Evolutionary conservation across 805 yeast species (phyloP), one percentile per base, ranked within the genome.

Genomic region (Teunomyces pallodes): DNA sequence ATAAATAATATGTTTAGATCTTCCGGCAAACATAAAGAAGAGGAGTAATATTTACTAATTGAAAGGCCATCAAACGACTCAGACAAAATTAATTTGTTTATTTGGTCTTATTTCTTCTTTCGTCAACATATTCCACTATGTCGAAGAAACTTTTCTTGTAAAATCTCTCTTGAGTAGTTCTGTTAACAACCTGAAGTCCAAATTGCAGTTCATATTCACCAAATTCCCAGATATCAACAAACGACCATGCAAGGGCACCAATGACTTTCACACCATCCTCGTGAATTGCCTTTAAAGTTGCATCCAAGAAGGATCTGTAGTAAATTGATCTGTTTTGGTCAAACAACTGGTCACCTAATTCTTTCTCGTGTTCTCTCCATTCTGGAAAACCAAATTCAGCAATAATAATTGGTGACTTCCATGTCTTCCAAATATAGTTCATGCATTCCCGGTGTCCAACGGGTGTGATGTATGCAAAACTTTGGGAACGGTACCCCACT

Each of bases 331-430:
- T 54, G 16, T 48, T 48, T 32, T 59, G 51, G 52, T 68, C 73
- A 46, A 47, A 56, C 9, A 62, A 46, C 31, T 64, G 68, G 29
- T 64, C 65, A 26, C 46, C 54, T 9, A 55, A 47, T 29, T 47
- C 51, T 54, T 59, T 57, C 26, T 61, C 59, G 16, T 47, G 49
- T 53, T 68, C 73, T 39, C 59, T 49, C 61, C 60, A 62, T 43
- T 57, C 65, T 17, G 69, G 62, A 53, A 63, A 64, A 4, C 73
- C 72, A 51, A 62, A 64, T 52, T 68, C 73, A n/a, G 65, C 54
- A 44, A 66, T 58, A 29, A 64, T 43, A 16, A 61, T 50, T 7
- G 69, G 69, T 20, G 56, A 42, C 47, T 58, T 55, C 50, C 51
- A 56, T 9, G 59, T 54, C 53, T 61, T 49, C 55, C 56, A 58